Percentiles rank a stretch among this genome's conserved stretches.
phyloP scores from a whole-genome alignment of 2,329 filamentous ascomycete species.

The Coleophoma eucalyptorum region DNA sequence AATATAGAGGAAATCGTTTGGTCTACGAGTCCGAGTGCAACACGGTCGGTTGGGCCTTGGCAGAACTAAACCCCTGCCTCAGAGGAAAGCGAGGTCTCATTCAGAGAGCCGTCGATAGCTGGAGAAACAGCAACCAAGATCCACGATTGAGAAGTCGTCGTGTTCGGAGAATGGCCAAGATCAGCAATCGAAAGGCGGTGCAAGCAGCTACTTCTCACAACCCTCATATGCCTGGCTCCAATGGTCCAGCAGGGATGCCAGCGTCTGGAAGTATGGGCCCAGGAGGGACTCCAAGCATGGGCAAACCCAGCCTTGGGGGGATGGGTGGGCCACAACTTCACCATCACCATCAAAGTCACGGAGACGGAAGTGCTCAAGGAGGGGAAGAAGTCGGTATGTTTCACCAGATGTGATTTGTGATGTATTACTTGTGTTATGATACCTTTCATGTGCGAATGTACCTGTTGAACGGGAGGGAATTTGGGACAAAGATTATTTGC shows the following conservation, averaged over 20 bases:
- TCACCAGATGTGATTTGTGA: constrained; percentile 68
- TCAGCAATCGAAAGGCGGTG: constrained; percentile 78
- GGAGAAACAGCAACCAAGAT: constrained; percentile 98
- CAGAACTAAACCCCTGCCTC: constrained; percentile 85
- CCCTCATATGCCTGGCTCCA: constrained; percentile 60
- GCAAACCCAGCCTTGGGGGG: constrained; percentile 61
- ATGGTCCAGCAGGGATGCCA: constrained; percentile 62
- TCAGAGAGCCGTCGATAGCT: constrained; percentile 95
- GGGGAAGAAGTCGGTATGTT: constrained; percentile 96
- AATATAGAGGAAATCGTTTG: constrained; percentile 92
- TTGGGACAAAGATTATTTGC: constrained; percentile 10
- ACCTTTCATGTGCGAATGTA: constrained; percentile 24
- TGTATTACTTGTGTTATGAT: constrained; percentile 29
- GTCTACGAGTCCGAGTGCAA: constrained; percentile 99
- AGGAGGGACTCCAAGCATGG: constrained; percentile 49
- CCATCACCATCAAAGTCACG: constrained; percentile 74
- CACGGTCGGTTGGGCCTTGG: constrained; percentile 97
- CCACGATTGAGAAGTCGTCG: constrained; percentile 84
- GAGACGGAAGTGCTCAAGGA: constrained; percentile 62
- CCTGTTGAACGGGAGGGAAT: constrained; percentile 14
- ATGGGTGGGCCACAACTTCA: constrained; percentile 62
- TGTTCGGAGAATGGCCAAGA: constrained; percentile 93
- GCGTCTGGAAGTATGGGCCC: constrained; percentile 59
- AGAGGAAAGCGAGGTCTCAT: constrained; percentile 94
- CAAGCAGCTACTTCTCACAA: constrained; percentile 51